Percentiles rank a stretch among this genome's conserved stretches.
These are phyloP conservation scores for Monascus purpureus DNA, from an alignment of 495 filamentous ascomycete genomes.

Conservation along the genomic window DNA sequence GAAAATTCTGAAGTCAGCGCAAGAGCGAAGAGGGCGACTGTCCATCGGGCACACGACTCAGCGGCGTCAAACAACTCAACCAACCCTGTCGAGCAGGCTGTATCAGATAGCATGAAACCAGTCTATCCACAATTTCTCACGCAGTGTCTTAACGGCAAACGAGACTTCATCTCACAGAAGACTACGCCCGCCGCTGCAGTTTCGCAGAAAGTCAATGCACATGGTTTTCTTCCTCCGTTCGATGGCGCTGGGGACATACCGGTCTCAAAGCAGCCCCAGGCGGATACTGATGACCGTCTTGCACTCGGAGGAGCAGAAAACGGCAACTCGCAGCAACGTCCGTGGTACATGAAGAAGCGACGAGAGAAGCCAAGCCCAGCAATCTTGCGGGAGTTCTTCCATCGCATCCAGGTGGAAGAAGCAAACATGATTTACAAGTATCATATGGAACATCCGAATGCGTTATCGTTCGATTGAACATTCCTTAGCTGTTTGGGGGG, in stretches of 20 bases:
- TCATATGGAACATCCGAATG: background rate
- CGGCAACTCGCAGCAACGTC: background rate
- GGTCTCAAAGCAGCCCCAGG: conserved; percentile 2
- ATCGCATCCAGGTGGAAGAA: conserved; percentile 5
- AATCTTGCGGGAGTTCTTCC: conserved; percentile 5
- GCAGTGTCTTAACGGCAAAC: conserved; percentile 5
- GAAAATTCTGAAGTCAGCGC: background rate
- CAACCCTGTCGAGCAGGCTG: background rate
- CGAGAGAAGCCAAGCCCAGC: conserved; percentile 2
- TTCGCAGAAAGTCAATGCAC: conserved; percentile 17
- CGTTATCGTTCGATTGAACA: background rate
- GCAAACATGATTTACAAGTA: conserved; percentile 3
- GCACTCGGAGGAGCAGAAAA: background rate
- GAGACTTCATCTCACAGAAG: conserved; percentile 11
- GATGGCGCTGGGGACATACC: conserved; percentile 10
- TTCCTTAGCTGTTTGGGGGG: too few relatives aligned
- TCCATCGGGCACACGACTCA: background rate
- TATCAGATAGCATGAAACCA: background rate
- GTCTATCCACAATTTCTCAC: conserved; percentile 5
- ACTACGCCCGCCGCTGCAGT: conserved; percentile 10
- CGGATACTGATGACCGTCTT: background rate
- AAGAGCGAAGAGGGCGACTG: background rate
- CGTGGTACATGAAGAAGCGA: conserved; percentile 3
- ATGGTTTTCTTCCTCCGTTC: conserved; percentile 15
- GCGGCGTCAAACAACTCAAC: background rate